Conservation (phyloP, 75 land plant species). For the Isoetes taiwanensis region DNA sequence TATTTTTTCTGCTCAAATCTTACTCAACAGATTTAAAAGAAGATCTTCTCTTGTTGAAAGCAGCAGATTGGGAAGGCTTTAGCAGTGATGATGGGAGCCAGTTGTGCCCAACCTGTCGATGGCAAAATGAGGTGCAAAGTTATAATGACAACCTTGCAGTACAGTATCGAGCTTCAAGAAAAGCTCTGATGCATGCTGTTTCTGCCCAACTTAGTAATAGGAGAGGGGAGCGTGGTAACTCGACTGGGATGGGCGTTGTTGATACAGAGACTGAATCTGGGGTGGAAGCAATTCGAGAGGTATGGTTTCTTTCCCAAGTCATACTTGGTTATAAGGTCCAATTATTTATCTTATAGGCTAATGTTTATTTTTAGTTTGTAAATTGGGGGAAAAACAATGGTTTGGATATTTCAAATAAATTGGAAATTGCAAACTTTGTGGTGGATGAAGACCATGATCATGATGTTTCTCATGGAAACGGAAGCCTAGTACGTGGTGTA, state of each 20-base stretch:
- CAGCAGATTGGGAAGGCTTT: slow-evolving; percentile 28
- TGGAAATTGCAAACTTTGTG: slow-evolving; percentile 14
- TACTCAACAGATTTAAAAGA: slow-evolving; percentile 20
- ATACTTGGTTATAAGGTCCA: background rate
- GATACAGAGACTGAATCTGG: background rate
- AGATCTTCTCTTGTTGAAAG: slow-evolving; percentile 17
- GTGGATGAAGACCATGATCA: slow-evolving; percentile 9
- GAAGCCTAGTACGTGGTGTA: slow-evolving; percentile 22
- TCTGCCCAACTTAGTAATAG: background rate
- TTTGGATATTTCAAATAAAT: slow-evolving; percentile 15
- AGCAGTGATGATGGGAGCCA: slow-evolving; percentile 11
- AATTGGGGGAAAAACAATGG: slow-evolving; percentile 17
- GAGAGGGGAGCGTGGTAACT: background rate
- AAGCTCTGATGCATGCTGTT: background rate
- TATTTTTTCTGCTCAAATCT: slow-evolving; percentile 5
- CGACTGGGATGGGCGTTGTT: background rate
- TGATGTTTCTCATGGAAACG: background rate
- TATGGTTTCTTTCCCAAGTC: background rate
- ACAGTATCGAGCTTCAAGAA: slow-evolving; percentile 9
- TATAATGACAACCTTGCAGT: slow-evolving; percentile 25
- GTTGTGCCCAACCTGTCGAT: slow-evolving; percentile 25
- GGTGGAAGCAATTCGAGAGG: background rate
- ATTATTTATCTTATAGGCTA: slow-evolving; percentile 4
- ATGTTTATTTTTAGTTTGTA: slow-evolving; percentile 11
- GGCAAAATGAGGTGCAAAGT: slow-evolving; percentile 30